These are phyloP conservation scores for Exserohilum rostratum DNA, from an alignment of 2,329 filamentous ascomycete species.

Conservation along the genomic window DNA sequence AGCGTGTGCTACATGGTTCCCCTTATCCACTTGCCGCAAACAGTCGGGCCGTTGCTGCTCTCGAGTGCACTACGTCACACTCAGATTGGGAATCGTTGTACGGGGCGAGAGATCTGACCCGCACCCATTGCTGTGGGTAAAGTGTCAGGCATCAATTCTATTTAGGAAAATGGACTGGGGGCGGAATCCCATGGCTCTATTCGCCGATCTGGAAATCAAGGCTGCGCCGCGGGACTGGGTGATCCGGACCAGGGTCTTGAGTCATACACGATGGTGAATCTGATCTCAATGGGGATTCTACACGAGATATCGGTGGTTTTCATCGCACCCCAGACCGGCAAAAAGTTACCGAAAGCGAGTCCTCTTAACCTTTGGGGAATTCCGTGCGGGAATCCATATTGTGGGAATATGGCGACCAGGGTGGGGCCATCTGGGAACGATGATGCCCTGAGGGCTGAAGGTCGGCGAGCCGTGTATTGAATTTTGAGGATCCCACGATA, in stretches of 20 bases:
- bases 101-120: constrained; percentile 8
- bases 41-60: background rate
- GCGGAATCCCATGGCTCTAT: constrained; percentile 2
- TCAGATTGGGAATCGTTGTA: constrained; percentile 2
- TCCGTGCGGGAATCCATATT: background rate
- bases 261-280: constrained; percentile 5
- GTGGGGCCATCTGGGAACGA: constrained; percentile 8
- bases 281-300: background rate
- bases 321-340: constrained; percentile 1
- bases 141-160: constrained; percentile 3
- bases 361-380: background rate
- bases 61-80: constrained; percentile 8
- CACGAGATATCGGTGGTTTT: background rate
- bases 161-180: constrained; percentile 3
- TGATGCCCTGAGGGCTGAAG: too few species aligned
- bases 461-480: constrained; percentile 10
- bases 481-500: constrained; percentile 1
- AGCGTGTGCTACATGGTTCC: constrained; percentile 2
- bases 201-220: constrained; percentile 10
- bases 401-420: background rate
- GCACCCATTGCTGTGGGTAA: constrained; percentile 8
- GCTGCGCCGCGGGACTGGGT: constrained; percentile 10
- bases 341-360: background rate
- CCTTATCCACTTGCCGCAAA: constrained; percentile 2
- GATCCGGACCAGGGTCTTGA: constrained; percentile 12